Percentiles rank a stretch among this genome's conserved stretches.
These are phyloP conservation scores for Circinella umbellata DNA, from an alignment of 371 early-diverging fungal genomes.

Conservation along the genomic window DNA sequence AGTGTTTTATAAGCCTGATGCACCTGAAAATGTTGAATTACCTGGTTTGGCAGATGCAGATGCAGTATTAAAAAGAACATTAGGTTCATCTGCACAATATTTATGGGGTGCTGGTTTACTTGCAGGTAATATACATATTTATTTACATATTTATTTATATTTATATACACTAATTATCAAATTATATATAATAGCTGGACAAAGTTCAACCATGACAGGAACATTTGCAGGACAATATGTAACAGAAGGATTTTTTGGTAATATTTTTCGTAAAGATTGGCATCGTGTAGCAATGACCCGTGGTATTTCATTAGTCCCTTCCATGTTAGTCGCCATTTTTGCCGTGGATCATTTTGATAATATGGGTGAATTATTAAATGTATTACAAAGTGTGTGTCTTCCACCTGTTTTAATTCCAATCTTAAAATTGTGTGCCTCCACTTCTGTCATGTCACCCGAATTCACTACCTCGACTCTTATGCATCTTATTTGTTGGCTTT, in stretches of 20 bases:
- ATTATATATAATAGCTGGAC: constrained; percentile 51
- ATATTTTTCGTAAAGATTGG: constrained; percentile 69
- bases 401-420: constrained; percentile 77
- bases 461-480: constrained; percentile 45
- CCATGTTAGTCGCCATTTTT: constrained; percentile 66
- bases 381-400: constrained; percentile 64
- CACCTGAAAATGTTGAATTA: constrained; percentile 26
- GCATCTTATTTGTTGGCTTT: constrained; percentile 34
- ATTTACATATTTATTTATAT: background rate
- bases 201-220: constrained; percentile 78
- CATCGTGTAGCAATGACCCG: constrained; percentile 70
- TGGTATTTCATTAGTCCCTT: constrained; percentile 68
- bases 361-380: constrained; percentile 72
- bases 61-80: constrained; percentile 53
- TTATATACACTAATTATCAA: background rate
- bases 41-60: constrained; percentile 70
- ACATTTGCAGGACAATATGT: constrained; percentile 80
- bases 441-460: constrained; percentile 50
- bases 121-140: constrained; percentile 26
- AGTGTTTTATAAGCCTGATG: constrained; percentile 59
- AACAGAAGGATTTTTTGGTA: constrained; percentile 71
- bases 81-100: constrained; percentile 64
- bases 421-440: constrained; percentile 61
- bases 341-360: constrained; percentile 67
- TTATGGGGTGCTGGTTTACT: constrained; percentile 74